Evolutionary conservation across 2,329 filamentous ascomycete genomes (phyloP), one percentile per base, ranked within the genome.

Genomic region (Cercospora sp.): DNA sequence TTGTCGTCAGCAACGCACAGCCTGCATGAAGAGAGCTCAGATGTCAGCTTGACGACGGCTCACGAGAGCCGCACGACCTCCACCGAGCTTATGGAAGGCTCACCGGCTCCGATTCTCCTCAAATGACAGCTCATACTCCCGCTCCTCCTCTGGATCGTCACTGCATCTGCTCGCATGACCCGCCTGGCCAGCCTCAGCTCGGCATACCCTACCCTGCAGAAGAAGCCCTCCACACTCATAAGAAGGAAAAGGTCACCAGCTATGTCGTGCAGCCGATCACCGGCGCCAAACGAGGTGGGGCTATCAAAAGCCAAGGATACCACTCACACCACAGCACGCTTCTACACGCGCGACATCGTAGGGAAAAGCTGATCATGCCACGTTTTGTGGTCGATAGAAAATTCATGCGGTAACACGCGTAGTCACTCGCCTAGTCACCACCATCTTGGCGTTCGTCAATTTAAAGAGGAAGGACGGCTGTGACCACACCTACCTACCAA

Each of bases 141-240:
- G 12, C 18, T 26, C n/a, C 55, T 58, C 55, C 55, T 59, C 30
- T 36, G 16, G 62, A 64, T 58, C 62, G 62, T 42, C 62, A 28
- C 51, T 64, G 62, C 62, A 28, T 36, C 30, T 18, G 51, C 62
- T 64, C 62, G 20, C 62, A 64, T 64, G 62, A 64, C 62, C 62
- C 30, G 5, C n/a, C 16, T 23, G 1, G 18, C 28, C 30, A 36
- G 61, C 61, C 30, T 59, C 30, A 53, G 26, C 30, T 18, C 20
- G 53, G 39, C 31, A 39, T 7, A 58, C 53, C 16, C 26, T 20
- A 13, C 33, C 33, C 28, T 51, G 60, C 31, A 36, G 61, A 33
- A 33, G 20, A 30, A 48, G 18, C 3, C 26, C 28, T 63, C 10
- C 48, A 23, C n/a, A n/a, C 26, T 6, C 33, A n/a, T 9, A 42